A percentile compares a stretch with the other conserved stretches of the same genome.
Evolutionary conservation across 805 yeast genomes (phyloP).

Genomic region (Candida boidinii): DNA sequence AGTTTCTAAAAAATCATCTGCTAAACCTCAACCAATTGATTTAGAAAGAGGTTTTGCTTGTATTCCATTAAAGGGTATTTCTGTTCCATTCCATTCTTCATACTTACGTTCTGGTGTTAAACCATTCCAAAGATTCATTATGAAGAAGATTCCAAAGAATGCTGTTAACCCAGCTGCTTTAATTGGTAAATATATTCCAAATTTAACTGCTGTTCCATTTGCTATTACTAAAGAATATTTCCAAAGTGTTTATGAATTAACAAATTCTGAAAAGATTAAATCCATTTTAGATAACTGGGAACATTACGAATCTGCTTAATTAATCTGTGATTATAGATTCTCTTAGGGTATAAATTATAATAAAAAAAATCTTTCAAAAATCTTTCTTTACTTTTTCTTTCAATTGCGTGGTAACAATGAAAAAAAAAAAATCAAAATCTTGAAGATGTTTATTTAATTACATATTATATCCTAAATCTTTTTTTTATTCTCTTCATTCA

Average conservation of each 20-base stretch:
- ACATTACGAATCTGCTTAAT: slow-evolving; percentile 49
- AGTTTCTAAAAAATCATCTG: slow-evolving; percentile 70
- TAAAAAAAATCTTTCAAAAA: no score
- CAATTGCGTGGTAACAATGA: no score
- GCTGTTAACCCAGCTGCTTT: slow-evolving; percentile 93
- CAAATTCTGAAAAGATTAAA: slow-evolving; percentile 87
- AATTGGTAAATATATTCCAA: slow-evolving; percentile 94
- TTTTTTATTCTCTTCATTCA: neutral
- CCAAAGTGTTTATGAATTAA: slow-evolving; percentile 88
- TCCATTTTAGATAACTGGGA: slow-evolving; percentile 94
- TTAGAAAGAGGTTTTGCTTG: slow-evolving; percentile 97
- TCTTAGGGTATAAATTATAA: no score
- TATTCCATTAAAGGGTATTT: slow-evolving; percentile 95
- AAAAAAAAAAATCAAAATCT: no score
- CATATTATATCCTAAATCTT: neutral
- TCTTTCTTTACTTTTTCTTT: no score
- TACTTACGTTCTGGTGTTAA: slow-evolving; percentile 97
- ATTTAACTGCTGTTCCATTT: slow-evolving; percentile 96
- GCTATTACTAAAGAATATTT: slow-evolving; percentile 94
- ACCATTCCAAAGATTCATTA: slow-evolving; percentile 96
- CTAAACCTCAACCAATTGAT: slow-evolving; percentile 94
- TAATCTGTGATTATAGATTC: neutral
- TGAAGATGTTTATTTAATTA: no score
- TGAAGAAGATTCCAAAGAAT: slow-evolving; percentile 89
- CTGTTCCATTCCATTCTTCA: slow-evolving; percentile 99